phyloP scores from a whole-genome alignment of 352 stramenopile genomes.

The Phytophthora sansomeana region DNA sequence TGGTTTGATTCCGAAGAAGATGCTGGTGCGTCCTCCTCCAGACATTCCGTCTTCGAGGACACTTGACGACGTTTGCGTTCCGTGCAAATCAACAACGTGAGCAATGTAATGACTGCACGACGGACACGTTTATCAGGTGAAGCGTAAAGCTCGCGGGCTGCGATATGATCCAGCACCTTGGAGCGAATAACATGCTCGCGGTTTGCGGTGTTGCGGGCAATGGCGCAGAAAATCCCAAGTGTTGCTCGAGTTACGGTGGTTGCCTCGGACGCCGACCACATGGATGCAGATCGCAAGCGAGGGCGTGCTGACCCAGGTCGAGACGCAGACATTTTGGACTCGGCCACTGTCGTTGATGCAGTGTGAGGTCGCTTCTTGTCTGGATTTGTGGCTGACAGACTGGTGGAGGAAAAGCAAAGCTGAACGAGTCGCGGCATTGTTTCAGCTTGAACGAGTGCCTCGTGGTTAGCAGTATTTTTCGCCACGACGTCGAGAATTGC shows the following conservation, averaged over 20 bases:
- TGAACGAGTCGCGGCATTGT: conserved; percentile 59
- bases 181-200: conserved; percentile 69
- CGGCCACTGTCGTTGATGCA: conserved; percentile 9
- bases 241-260: conserved; percentile 44
- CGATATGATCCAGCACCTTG: conserved; percentile 69
- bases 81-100: conserved; percentile 68
- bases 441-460: conserved; percentile 54
- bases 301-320: conserved; percentile 20
- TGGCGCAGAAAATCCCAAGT: conserved; percentile 68
- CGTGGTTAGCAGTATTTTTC: conserved; percentile 58
- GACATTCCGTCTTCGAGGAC: neutral
- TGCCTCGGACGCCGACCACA: conserved; percentile 29
- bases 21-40: conserved; percentile 3
- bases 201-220: conserved; percentile 64
- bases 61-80: conserved; percentile 47
- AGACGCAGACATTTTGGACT: conserved; percentile 3
- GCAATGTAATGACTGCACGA: conserved; percentile 60
- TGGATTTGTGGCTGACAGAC: conserved; percentile 5
- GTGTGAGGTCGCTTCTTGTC: conserved; percentile 25
- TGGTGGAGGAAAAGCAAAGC: conserved; percentile 49
- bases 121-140: conserved; percentile 70
- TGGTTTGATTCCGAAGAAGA: neutral
- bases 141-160: conserved; percentile 58
- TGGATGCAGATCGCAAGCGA: conserved; percentile 18
- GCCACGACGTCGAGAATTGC: conserved; percentile 66